These are phyloP conservation scores for Trichomonas vaginalis DNA, from an alignment of 208 protist species.

Conservation along the genomic window DNA sequence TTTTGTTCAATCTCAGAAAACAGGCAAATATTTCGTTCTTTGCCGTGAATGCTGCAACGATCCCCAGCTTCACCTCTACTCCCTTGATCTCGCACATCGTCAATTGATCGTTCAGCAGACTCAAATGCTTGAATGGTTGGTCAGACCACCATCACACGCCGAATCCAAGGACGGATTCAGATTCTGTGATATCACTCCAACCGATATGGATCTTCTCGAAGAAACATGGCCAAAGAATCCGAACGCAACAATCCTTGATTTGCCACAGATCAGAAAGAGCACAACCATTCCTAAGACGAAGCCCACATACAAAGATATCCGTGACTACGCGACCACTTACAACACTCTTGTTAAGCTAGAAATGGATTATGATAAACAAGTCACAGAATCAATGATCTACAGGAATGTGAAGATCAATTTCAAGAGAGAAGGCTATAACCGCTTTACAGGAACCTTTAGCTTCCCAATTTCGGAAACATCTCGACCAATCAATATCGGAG, in stretches of 20 bases:
- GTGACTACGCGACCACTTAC: slow-evolving; percentile 68
- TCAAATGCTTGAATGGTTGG: slow-evolving; percentile 65
- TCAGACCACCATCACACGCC: slow-evolving; percentile 53
- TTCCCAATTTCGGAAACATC: neutral
- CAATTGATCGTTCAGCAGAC: slow-evolving; percentile 67
- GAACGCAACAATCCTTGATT: neutral
- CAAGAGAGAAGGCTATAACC: neutral
- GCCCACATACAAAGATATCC: slow-evolving; percentile 60
- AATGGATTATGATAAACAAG: slow-evolving; percentile 59
- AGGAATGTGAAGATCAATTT: neutral
- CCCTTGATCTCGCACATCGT: slow-evolving; percentile 67
- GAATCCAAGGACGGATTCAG: slow-evolving; percentile 65
- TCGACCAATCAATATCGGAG: neutral
- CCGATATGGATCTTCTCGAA: slow-evolving; percentile 52
- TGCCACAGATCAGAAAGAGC: neutral
- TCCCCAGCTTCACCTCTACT: neutral
- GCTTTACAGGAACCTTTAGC: neutral
- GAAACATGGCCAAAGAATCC: slow-evolving; percentile 41
- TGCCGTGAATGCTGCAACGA: slow-evolving; percentile 8
- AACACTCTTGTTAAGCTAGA: slow-evolving; percentile 65
- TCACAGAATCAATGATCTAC: slow-evolving; percentile 53
- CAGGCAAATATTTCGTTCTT: neutral
- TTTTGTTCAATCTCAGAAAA: neutral
- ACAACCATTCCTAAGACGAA: neutral
- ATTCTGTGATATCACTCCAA: slow-evolving; percentile 42